Base-by-base conservation (phyloP, 768 basidiomycete genomes). In the Leccinum arenicola region DNA sequence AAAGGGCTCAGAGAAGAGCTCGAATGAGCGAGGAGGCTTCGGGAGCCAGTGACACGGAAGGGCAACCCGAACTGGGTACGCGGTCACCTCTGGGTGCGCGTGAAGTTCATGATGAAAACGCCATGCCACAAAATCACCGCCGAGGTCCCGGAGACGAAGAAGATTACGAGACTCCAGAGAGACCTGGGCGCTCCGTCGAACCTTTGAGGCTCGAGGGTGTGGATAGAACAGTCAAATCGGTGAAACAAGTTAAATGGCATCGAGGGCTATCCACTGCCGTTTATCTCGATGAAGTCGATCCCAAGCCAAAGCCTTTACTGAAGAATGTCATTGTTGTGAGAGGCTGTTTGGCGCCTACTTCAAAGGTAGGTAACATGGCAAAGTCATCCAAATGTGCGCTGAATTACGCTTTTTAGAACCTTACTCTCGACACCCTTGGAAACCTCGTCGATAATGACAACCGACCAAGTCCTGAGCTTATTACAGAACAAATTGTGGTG, bases 121-220 rank as follows among this genome's bases (percentile, higher is more conserved):
- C 73, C 61, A 48, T 61, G 59, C 55, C 52, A 53, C 55, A 61
- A 55, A 73, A 71, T 61, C 88, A 91, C 73, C 73, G 70, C 54
- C 76, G 85, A 65, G 91, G 86, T 2, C 82, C 91, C 4, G 92
- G 91, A 2, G 91, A 94, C 25, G 89, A 91, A 27, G 91, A 87
- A 64, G 90, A 91, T 59, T 91, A 91, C 64, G 79, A 81, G 66
- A 89, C 88, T 11, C 89, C 90, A 3, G 76, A 80, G 49, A 75
- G 75, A 63, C 73, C 75, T 36, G 74, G 74, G 27, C 73, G 75
- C 50, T 71, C 73, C 38, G 55, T 72, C 55, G 84, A 83, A 70
- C 70, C 76, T 15, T 69, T 75, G 19, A 71, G 74, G 54, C 76
- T 75, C 35, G 69, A 63, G 15, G 76, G 74, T 27, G 75, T 69